A percentile compares a stretch with the other conserved stretches of the same genome.
These are phyloP conservation scores for Rhizopus arrhizus DNA, from an alignment of 371 early-diverging fungal genomes.

Conservation along the genomic window DNA sequence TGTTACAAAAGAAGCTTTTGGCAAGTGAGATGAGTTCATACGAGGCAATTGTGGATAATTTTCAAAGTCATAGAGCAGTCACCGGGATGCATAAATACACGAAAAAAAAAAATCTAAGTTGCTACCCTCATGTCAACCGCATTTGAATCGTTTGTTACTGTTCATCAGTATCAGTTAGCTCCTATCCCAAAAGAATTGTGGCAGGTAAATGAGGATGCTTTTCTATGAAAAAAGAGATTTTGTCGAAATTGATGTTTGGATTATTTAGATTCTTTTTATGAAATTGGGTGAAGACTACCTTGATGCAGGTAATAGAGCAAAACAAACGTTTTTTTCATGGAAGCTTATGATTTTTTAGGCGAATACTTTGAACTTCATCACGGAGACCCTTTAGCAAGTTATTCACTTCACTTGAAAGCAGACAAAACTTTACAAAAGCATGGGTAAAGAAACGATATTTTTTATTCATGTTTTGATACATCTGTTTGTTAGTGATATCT, in stretches of 20 bases:
- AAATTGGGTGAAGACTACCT: conserved; percentile 65
- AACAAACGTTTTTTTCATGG: not conserved
- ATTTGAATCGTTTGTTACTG: conserved; percentile 59
- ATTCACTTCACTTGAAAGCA: conserved; percentile 60
- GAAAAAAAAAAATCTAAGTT: not conserved
- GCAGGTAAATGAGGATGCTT: conserved; percentile 44
- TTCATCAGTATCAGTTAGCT: conserved; percentile 64
- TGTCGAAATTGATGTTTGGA: too few species aligned
- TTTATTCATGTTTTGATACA: not conserved
- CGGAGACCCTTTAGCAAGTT: conserved; percentile 58
- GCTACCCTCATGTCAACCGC: conserved; percentile 27
- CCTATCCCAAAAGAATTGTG: conserved; percentile 61
- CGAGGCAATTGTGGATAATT: conserved; percentile 31
- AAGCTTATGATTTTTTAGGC: conserved; percentile 21
- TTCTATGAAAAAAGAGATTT: not conserved
- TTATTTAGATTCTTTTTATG: conserved; percentile 54
- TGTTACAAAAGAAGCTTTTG: too few species aligned
- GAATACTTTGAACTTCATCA: conserved; percentile 56
- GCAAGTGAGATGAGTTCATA: too few species aligned
- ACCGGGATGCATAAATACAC: conserved; percentile 6
- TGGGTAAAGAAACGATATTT: conserved; percentile 32
- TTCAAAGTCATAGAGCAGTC: conserved; percentile 31
- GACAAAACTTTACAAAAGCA: conserved; percentile 55
- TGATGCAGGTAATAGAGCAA: conserved; percentile 53
- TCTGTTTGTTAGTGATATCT: conserved; percentile 53